Conservation (phyloP, 352 stramenopile genomes). For the Saprolegnia diclina region DNA sequence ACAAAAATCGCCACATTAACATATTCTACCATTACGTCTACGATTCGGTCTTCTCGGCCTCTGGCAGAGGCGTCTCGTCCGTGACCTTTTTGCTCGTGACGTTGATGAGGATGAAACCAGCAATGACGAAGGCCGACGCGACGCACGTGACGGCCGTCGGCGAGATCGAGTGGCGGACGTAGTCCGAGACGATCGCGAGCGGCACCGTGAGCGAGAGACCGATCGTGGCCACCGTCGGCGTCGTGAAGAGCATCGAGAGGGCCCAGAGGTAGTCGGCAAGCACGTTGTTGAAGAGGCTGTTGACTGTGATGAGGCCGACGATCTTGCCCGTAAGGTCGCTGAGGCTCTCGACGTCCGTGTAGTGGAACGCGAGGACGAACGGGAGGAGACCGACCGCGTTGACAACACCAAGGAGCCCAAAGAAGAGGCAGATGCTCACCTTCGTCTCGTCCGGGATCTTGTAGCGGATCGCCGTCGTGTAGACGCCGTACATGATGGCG, state of each 20-base stretch:
- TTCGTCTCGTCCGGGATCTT: slow-evolving; percentile 74
- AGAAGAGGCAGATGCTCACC: slow-evolving; percentile 90
- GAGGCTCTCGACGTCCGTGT: slow-evolving; percentile 55
- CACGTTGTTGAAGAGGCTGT: slow-evolving; percentile 93
- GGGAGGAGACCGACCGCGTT: slow-evolving; percentile 81
- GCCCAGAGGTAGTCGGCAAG: slow-evolving; percentile 95
- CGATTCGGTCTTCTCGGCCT: background rate
- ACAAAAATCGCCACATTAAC: no score
- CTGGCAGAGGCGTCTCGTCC: background rate
- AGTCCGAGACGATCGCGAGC: slow-evolving; percentile 90
- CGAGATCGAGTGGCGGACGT: slow-evolving; percentile 47
- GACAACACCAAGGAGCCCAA: slow-evolving; percentile 91
- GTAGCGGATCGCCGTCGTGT: slow-evolving; percentile 85
- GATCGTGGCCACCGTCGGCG: slow-evolving; percentile 93
- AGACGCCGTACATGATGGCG: slow-evolving; percentile 91
- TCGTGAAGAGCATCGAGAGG: slow-evolving; percentile 91
- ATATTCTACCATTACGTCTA: no score
- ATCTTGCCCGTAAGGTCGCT: slow-evolving; percentile 59
- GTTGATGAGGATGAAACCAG: slow-evolving; percentile 62
- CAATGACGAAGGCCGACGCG: slow-evolving; percentile 57
- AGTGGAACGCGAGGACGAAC: slow-evolving; percentile 57
- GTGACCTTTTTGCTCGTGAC: slow-evolving; percentile 43
- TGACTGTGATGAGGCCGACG: slow-evolving; percentile 73
- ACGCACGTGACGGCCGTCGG: slow-evolving; percentile 52
- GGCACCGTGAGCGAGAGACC: slow-evolving; percentile 95